These are phyloP conservation scores for Ceratocystis destructans DNA, from an alignment of 2,329 filamentous ascomycete species.

Conservation along the genomic window DNA sequence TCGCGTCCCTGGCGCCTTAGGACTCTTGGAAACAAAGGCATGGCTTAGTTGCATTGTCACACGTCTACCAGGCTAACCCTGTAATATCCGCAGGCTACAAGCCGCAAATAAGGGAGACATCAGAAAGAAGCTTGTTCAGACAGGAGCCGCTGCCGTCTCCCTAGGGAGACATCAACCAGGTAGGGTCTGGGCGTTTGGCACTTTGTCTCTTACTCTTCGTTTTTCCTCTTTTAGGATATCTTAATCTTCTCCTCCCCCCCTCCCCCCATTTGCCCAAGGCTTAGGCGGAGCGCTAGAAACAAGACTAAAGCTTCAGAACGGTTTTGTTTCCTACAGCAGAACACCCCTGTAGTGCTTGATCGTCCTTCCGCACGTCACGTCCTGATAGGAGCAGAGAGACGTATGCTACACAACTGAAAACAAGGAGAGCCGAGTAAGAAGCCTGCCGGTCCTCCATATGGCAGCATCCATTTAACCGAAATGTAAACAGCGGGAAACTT, in stretches of 20 bases:
- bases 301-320: not conserved
- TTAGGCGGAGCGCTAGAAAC: not conserved
- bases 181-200: not conserved
- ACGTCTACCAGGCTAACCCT: not conserved
- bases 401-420: not conserved
- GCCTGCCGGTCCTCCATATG: not conserved
- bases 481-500: not conserved
- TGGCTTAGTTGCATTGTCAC: not conserved
- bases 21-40: not conserved
- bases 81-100: not conserved
- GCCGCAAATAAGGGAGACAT: not conserved
- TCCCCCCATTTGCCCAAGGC: not conserved
- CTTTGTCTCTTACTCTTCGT: not conserved
- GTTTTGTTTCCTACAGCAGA: not conserved
- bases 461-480: not conserved
- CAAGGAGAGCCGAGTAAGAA: not conserved
- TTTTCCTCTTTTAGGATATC: no score
- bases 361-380: constrained; percentile 1
- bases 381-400: not conserved
- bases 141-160: not conserved
- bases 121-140: not conserved
- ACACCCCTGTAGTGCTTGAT: constrained; percentile 3
- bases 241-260: no score
- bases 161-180: not conserved
- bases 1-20: not conserved